Base-by-base conservation (phyloP, 352 stramenopile species). In the Aphanomyces stellatus region DNA sequence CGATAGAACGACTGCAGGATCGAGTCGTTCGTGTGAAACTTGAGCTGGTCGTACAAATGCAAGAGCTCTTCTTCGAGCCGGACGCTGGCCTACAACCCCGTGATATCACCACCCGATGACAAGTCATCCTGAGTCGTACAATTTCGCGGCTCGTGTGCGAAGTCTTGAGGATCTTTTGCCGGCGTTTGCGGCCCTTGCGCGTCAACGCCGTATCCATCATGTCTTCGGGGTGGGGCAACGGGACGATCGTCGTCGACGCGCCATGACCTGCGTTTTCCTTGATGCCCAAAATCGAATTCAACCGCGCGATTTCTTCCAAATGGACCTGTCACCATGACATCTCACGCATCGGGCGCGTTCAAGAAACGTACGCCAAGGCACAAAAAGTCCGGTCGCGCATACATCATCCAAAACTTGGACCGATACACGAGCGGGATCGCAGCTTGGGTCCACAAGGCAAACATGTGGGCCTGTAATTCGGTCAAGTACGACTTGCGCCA, bases 341-440 rank as follows among this genome's bases (percentile, higher is more conserved):
- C n/a, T n/a, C n/a, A n/a, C n/a, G n/a, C n/a, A n/a, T n/a, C n/a
- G n/a, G n/a, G n/a, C n/a, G 37, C 24, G 1, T 63, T 19, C 4
- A 63, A 15, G 31, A 3, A 30, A 24, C 55, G 25, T 67, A 90
- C 82, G 2, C 82, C 82, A 49, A 93, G 76, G 57, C 82, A 87
- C 63, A 93, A 89, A 34, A 89, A 93, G 59, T 93, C 80, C 2
- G 74, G 55, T 17, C 69, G 70, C 62, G 89, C 84, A 66, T 90
- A 93, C 11, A 76, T 87, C 40, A 91, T 70, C 85, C 85, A 93
- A 57, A 93, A 93, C 60, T 91, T 90, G 51, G 85, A 89, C 19
- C 85, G 76, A 70, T 93, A 78, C 0, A 90, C 67, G 24, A 93
- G 57, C 5, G 85, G 78, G 17, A 84, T 81, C 53, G 87, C 76